These are phyloP conservation scores for Diaporthe ampelina DNA, from an alignment of 2,329 filamentous ascomycete species.

Conservation along the genomic window DNA sequence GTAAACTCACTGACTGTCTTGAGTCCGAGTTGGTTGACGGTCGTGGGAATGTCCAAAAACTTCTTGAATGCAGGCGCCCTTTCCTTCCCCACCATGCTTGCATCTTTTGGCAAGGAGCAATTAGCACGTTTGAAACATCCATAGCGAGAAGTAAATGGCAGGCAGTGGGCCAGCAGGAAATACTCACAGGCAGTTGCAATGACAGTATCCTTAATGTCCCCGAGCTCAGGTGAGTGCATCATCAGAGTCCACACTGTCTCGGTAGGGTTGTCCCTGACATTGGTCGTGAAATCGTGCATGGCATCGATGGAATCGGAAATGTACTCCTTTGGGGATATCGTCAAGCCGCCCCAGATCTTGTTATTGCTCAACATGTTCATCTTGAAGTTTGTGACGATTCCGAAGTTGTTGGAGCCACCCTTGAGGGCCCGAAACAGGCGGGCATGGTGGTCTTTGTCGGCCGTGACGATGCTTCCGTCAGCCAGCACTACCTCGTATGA, in stretches of 20 bases:
- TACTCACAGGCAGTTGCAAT: conserved; percentile 14
- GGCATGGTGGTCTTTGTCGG: background rate
- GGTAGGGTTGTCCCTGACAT: background rate
- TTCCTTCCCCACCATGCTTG: conserved; percentile 13
- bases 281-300: conserved; percentile 7
- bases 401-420: conserved; percentile 60
- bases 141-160: too few species aligned
- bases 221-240: conserved; percentile 5
- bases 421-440: conserved; percentile 51
- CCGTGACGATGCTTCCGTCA: conserved; percentile 4
- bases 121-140: background rate
- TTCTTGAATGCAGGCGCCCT: conserved; percentile 7
- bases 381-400: conserved; percentile 49
- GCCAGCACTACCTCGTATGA: conserved; percentile 28
- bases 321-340: conserved; percentile 4
- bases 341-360: conserved; percentile 20
- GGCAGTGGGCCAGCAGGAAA: too few species aligned
- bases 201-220: background rate
- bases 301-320: conserved; percentile 2
- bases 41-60: conserved; percentile 1
- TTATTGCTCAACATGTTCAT: conserved; percentile 36
- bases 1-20: conserved; percentile 23
- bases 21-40: background rate
- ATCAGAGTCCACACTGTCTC: conserved; percentile 16
- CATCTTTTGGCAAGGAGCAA: background rate